A percentile compares a stretch with the other conserved stretches of the same genome.
phyloP scores from a whole-genome alignment of 768 basidiomycete species.

The Mycena chlorophos region DNA sequence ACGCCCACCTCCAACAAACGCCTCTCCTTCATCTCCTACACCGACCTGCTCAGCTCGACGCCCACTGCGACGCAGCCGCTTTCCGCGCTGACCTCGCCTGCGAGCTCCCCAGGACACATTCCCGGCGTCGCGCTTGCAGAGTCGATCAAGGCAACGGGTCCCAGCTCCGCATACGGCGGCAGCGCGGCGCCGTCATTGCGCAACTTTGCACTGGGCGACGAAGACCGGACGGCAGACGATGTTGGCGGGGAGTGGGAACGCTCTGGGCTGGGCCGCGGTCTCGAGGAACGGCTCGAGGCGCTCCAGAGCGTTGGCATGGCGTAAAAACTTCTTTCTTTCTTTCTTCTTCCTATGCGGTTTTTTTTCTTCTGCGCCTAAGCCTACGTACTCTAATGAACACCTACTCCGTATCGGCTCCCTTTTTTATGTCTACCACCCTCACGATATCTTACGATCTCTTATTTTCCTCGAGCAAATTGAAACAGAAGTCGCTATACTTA shows the following conservation, averaged over 20 bases:
- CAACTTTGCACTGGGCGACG: constrained; percentile 24
- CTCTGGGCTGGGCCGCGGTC: constrained; percentile 76
- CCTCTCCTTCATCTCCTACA: constrained; percentile 87
- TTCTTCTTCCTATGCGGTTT: constrained; percentile 1
- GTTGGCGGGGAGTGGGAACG: constrained; percentile 86
- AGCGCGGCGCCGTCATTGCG: constrained; percentile 31
- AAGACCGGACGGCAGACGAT: constrained; percentile 49
- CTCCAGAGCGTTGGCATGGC: constrained; percentile 28
- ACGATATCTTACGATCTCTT: constrained; percentile 22
- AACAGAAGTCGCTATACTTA: too few species aligned
- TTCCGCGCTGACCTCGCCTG: constrained; percentile 67
- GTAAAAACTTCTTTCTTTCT: background rate
- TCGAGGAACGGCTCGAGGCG: constrained; percentile 80
- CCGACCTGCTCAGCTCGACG: constrained; percentile 77
- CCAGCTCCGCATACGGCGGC: constrained; percentile 15
- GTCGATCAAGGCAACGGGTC: constrained; percentile 21
- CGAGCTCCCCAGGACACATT: constrained; percentile 70
- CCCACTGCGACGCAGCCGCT: constrained; percentile 73
- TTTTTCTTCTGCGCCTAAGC: background rate
- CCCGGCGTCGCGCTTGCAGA: constrained; percentile 49
- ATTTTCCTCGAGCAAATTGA: too few species aligned
- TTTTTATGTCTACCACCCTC: constrained; percentile 1
- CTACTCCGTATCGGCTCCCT: constrained; percentile 2
- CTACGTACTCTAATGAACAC: background rate
- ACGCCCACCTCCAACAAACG: constrained; percentile 57